Evolutionary conservation across 345 rosid species (phyloP), one percentile per base, ranked within the genome.

Genomic region (Toxicodendron radicans): DNA sequence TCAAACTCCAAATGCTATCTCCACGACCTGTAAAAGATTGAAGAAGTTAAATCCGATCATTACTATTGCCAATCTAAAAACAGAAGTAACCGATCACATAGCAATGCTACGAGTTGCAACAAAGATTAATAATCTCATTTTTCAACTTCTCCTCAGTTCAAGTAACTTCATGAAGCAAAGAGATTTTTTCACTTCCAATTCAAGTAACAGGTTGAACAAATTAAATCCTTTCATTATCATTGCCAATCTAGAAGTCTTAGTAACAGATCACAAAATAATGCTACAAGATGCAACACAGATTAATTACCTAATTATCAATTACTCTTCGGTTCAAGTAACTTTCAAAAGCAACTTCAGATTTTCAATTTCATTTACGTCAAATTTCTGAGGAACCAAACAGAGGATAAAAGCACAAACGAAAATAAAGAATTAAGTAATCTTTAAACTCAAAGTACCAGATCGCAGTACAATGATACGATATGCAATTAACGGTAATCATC

Each of bases 1-100:
- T 32, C 35, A 48, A 33, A 38, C 60, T 62, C 62, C 58, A 5
- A 51, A 58, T 33, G 48, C 60, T 62, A 49, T 35, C 69, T 73
- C 69, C 62, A 51, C 48, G 5, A 51, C 69, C 75, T 73, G 75
- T 12, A 27, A 61, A 49, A 30, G 32, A 14, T 3, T 33, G 9
- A 33, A 43, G 18, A 48, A 65, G 24, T 65, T 66, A 49, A 57
- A 66, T 66, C 43, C 41, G 49, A 16, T 16, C 58, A 66, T 8
- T 17, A 14, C 27, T n/a, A 17, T 2, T 49, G 35, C 41, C 41
- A 46, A 27, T 7, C 13, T 23, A 14, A 48, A 21, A 21, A 12
- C 48, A 30, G 14, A 33, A 65, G 11, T 46, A 7, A 23, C 23
- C 24, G 23, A 49, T 66, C 43, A 8, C 38, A 66, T 48, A 27